phyloP scores from a whole-genome alignment of 768 basidiomycete species.

The Russula foetens region DNA sequence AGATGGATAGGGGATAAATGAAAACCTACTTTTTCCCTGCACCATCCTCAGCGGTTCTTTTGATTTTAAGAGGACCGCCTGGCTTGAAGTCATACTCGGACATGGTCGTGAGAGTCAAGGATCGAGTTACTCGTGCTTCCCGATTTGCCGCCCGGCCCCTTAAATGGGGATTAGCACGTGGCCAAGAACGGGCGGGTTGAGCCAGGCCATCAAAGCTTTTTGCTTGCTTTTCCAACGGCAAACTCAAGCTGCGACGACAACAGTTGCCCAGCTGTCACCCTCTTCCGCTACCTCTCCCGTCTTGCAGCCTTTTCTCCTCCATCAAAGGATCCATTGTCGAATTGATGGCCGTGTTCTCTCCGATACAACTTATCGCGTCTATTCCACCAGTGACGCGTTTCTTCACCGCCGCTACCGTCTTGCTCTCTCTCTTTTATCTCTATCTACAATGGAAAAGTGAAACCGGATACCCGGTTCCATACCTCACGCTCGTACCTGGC shows the following conservation, averaged over 20 bases:
- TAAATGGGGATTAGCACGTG: too few species aligned
- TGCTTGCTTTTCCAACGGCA: too few species aligned
- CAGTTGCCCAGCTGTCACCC: too few species aligned
- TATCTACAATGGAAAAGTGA: constrained; percentile 53
- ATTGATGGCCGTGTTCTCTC: constrained; percentile 69
- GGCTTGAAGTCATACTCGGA: constrained; percentile 81
- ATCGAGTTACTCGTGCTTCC: not conserved
- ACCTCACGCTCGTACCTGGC: constrained; percentile 77
- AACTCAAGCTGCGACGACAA: too few species aligned
- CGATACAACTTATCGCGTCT: constrained; percentile 57
- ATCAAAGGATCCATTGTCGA: too few species aligned
- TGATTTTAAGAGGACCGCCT: constrained; percentile 85
- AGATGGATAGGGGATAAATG: not conserved
- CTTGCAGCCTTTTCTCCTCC: too few species aligned
- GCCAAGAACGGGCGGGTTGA: too few species aligned
- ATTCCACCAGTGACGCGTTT: constrained; percentile 74
- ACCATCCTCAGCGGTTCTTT: constrained; percentile 72
- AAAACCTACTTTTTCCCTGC: constrained; percentile 70
- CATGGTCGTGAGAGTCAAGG: constrained; percentile 35
- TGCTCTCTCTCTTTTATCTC: constrained; percentile 50
- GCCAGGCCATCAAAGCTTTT: too few species aligned
- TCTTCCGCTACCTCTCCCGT: too few species aligned
- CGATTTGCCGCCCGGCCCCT: too few species aligned
- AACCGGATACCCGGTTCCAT: constrained; percentile 40
- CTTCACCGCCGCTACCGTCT: constrained; percentile 55